Evolutionary conservation across 768 basidiomycete genomes (phyloP).

Genomic region (Tremella mesenterica): DNA sequence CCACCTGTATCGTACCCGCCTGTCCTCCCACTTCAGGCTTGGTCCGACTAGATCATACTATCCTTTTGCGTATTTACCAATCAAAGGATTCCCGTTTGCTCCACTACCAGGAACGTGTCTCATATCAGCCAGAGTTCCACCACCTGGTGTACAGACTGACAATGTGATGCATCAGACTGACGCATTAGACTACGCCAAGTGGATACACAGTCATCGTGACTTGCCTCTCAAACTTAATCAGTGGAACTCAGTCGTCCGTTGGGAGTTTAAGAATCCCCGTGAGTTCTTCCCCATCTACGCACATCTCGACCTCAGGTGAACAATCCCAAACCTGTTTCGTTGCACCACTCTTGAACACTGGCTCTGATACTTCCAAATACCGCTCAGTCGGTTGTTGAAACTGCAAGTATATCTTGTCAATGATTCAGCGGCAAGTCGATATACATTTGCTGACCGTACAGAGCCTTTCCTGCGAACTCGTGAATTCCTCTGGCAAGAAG

Average conservation of each 20-base stretch:
- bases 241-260: constrained; percentile 98
- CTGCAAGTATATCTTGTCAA: background rate
- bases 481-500: constrained; percentile 99
- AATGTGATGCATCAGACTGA: background rate
- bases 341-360: too few relatives aligned
- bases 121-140: too few relatives aligned
- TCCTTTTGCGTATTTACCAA: too few relatives aligned
- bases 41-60: too few relatives aligned
- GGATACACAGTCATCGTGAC: constrained; percentile 96
- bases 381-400: too few relatives aligned
- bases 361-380: too few relatives aligned
- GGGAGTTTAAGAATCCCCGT: constrained; percentile 99
- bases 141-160: too few relatives aligned
- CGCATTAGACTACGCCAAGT: constrained; percentile 80
- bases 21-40: too few relatives aligned
- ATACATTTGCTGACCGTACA: constrained; percentile 38
- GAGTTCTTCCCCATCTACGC: constrained; percentile 32
- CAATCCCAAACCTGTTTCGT: too few relatives aligned
- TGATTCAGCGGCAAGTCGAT: too few relatives aligned
- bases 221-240: constrained; percentile 94
- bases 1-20: background rate
- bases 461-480: constrained; percentile 98
- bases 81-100: too few relatives aligned
- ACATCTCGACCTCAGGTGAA: background rate
- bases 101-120: too few relatives aligned